Percentiles rank a stretch among this genome's conserved stretches.
These are phyloP conservation scores for Phytophthora uliginosa DNA, from an alignment of 352 stramenopile species.

Conservation along the genomic window DNA sequence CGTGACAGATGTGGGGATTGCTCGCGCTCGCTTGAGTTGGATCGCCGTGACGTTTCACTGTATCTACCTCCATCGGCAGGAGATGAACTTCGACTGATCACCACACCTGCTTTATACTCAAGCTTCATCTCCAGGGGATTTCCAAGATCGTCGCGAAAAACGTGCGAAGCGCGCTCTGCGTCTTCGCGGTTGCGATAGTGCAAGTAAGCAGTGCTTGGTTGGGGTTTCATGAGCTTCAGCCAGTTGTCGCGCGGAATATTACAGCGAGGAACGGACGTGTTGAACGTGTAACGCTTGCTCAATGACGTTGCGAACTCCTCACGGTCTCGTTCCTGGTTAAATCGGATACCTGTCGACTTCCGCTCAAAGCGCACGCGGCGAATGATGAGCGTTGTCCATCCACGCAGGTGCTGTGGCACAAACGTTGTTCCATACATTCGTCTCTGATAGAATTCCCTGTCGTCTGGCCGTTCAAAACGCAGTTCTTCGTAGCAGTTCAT, in stretches of 20 bases:
- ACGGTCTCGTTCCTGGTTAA: conserved; percentile 60
- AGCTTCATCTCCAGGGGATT: conserved; percentile 45
- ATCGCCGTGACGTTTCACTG: conserved; percentile 20
- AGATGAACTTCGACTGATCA: conserved; percentile 29
- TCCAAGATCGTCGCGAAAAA: conserved; percentile 50
- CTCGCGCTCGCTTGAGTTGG: conserved; percentile 44
- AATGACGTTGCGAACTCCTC: conserved; percentile 54
- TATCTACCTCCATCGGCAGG: conserved; percentile 3
- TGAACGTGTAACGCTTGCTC: conserved; percentile 58
- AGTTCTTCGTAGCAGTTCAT: conserved; percentile 51
- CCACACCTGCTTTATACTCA: conserved; percentile 40
- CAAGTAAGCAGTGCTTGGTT: conserved; percentile 41
- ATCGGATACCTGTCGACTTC: conserved; percentile 63
- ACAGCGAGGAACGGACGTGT: conserved; percentile 54
- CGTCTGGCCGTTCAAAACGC: conserved; percentile 42
- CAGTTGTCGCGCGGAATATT: conserved; percentile 65
- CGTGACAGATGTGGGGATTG: conserved; percentile 15
- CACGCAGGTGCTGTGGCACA: conserved; percentile 48
- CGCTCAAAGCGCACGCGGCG: conserved; percentile 50
- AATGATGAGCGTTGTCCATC: conserved; percentile 46
- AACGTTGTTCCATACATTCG: conserved; percentile 65
- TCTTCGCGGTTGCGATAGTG: conserved; percentile 63
- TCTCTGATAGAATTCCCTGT: conserved; percentile 55
- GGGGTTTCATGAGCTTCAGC: conserved; percentile 47
- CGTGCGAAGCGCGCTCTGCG: conserved; percentile 40